Conservation (phyloP, 2,329 filamentous ascomycete genomes). For the Beauveria caledonica region DNA sequence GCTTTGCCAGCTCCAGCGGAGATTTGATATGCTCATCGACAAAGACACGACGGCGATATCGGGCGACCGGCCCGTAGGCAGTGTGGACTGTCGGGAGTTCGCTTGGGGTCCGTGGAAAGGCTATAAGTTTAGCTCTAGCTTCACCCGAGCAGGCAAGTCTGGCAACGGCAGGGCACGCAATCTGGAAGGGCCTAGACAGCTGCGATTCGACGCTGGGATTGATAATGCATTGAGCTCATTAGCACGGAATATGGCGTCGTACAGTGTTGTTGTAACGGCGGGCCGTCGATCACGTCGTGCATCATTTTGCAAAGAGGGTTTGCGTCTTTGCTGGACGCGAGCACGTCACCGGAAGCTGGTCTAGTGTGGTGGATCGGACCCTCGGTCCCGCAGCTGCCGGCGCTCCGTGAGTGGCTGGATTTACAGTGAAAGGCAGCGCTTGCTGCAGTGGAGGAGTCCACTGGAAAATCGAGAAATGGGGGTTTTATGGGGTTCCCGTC, state of each 20-base stretch:
- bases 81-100: not conserved
- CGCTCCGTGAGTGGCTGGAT: conserved; percentile 7
- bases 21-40: too few species aligned
- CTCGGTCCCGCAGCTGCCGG: conserved; percentile 6
- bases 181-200: not conserved
- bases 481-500: not conserved
- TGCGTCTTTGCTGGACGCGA: conserved; percentile 9
- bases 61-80: conserved; percentile 7
- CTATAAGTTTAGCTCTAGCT: not conserved
- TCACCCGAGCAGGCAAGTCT: too few species aligned
- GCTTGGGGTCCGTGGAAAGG: not conserved
- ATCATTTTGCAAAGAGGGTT: not conserved
- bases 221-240: conserved; percentile 1
- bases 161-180: not conserved
- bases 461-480: not conserved
- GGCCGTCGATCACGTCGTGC: conserved; percentile 3
- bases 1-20: too few species aligned
- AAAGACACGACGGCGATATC: not conserved
- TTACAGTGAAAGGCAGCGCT: not conserved
- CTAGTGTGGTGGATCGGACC: conserved; percentile 12
- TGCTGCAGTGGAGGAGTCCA: not conserved
- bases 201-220: not conserved
- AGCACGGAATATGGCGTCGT: not conserved
- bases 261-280: not conserved
- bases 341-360: conserved; percentile 10